These are phyloP conservation scores for Podaxis sp. DNA, from an alignment of 768 basidiomycete genomes.

Conservation along the genomic window DNA sequence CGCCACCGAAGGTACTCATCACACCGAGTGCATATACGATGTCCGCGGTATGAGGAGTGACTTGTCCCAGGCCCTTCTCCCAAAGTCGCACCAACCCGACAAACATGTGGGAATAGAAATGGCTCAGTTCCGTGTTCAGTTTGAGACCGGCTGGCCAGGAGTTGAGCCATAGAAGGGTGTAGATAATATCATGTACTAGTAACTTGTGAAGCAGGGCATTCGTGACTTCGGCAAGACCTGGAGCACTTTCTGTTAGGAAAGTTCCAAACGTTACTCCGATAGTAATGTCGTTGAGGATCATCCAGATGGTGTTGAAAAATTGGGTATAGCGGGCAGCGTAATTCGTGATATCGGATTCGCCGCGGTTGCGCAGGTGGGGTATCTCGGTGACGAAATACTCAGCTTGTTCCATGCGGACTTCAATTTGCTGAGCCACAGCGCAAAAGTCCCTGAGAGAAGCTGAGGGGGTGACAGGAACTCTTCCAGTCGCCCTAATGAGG, in stretches of 20 bases:
- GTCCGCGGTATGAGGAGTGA: slow-evolving; percentile 16
- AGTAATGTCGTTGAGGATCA: slow-evolving; percentile 86
- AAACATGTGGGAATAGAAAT: slow-evolving; percentile 74
- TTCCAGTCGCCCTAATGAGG: neutral
- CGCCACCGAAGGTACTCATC: slow-evolving; percentile 18
- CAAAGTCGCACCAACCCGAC: slow-evolving; percentile 62
- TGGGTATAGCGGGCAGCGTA: slow-evolving; percentile 65
- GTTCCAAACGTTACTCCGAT: slow-evolving; percentile 71
- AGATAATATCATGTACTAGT: slow-evolving; percentile 32
- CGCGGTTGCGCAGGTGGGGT: slow-evolving; percentile 31
- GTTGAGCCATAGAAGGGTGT: slow-evolving; percentile 79
- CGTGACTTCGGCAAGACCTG: slow-evolving; percentile 32
- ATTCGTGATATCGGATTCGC: slow-evolving; percentile 29
- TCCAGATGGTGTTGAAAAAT: slow-evolving; percentile 93
- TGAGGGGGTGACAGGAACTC: neutral
- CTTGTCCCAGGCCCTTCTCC: slow-evolving; percentile 30
- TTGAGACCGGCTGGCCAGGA: slow-evolving; percentile 96
- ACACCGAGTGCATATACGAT: slow-evolving; percentile 32
- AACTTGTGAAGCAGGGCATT: neutral
- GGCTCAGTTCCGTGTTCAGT: slow-evolving; percentile 91
- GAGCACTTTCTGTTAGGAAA: slow-evolving; percentile 66
- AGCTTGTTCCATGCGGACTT: slow-evolving; percentile 50
- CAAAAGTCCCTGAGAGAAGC: neutral
- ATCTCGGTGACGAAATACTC: slow-evolving; percentile 39
- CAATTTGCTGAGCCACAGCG: slow-evolving; percentile 48